phyloP scores from a whole-genome alignment of 1,139 yeast species.

The Ashbya aceris region DNA sequence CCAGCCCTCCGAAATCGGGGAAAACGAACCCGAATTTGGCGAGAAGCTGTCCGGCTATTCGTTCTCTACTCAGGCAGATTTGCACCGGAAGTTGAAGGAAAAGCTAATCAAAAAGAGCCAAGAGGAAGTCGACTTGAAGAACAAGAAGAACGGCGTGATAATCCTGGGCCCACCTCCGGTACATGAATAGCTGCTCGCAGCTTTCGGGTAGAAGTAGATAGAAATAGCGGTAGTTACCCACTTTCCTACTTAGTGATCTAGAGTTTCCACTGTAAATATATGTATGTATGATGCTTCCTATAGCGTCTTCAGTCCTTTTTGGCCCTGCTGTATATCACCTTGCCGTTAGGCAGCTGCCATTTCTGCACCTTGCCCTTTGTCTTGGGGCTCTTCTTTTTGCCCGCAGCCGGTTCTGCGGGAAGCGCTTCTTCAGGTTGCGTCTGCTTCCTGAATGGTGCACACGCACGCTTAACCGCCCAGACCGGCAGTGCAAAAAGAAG shows the following conservation, averaged over 20 bases:
- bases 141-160: slow-evolving; percentile 27
- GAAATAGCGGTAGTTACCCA: too few species aligned
- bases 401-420: neutral
- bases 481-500: slow-evolving; percentile 42
- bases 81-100: slow-evolving; percentile 25
- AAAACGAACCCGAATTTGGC: slow-evolving; percentile 3
- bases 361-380: slow-evolving; percentile 20
- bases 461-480: slow-evolving; percentile 29
- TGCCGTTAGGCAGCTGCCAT: slow-evolving; percentile 3
- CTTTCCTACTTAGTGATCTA: neutral
- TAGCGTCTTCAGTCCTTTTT: slow-evolving; percentile 24
- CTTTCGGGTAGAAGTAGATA: too few species aligned
- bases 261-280: neutral
- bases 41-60: slow-evolving; percentile 5
- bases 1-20: slow-evolving; percentile 12
- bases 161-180: slow-evolving; percentile 22
- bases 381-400: slow-evolving; percentile 8
- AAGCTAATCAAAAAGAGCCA: slow-evolving; percentile 23
- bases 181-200: too few species aligned
- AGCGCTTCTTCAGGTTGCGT: slow-evolving; percentile 7
- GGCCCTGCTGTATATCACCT: slow-evolving; percentile 29
- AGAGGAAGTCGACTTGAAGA: slow-evolving; percentile 22
- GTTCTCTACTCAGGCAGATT: slow-evolving; percentile 28
- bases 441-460: slow-evolving; percentile 5
- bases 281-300: neutral